These are phyloP conservation scores for Marchantia paleacea DNA, from an alignment of 225 moss, liverwort and hornwort genomes.

Conservation along the genomic window DNA sequence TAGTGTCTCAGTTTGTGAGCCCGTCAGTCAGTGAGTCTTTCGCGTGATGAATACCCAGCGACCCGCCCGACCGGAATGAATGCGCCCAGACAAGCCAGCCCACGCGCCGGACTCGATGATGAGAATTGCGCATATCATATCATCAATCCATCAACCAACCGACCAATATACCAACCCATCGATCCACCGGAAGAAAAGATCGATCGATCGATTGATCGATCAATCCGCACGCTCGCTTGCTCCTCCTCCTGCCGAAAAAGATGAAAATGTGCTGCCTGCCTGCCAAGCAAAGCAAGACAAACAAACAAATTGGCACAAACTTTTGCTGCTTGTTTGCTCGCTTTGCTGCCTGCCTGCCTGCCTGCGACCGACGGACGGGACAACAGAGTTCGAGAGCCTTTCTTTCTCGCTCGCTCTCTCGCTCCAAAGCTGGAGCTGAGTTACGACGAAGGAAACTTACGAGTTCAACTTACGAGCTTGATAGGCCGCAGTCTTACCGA, in stretches of 20 bases:
- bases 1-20: too few relatives aligned
- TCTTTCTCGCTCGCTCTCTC: constrained; percentile 17
- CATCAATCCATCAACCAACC: neutral
- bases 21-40: neutral
- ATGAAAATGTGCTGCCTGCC: too few relatives aligned
- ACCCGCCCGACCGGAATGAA: neutral
- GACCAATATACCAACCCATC: neutral
- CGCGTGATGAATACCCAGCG: neutral
- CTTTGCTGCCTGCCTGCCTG: neutral
- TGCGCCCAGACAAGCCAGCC: neutral
- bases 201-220: constrained; percentile 8
- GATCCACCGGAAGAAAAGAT: neutral
- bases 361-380: neutral
- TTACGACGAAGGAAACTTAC: constrained; percentile 13
- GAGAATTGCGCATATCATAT: constrained; percentile 4
- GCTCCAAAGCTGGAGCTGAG: constrained; percentile 22
- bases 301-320: neutral
- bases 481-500: constrained; percentile 13
- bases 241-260: neutral
- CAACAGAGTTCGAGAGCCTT: neutral
- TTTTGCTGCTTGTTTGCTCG: neutral
- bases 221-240: neutral
- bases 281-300: neutral
- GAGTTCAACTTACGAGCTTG: constrained; percentile 1
- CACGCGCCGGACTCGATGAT: neutral